A percentile compares a stretch with the other conserved stretches of the same genome.
phyloP scores from a whole-genome alignment of 2,329 filamentous ascomycete genomes.

The Penicillium sp. region DNA sequence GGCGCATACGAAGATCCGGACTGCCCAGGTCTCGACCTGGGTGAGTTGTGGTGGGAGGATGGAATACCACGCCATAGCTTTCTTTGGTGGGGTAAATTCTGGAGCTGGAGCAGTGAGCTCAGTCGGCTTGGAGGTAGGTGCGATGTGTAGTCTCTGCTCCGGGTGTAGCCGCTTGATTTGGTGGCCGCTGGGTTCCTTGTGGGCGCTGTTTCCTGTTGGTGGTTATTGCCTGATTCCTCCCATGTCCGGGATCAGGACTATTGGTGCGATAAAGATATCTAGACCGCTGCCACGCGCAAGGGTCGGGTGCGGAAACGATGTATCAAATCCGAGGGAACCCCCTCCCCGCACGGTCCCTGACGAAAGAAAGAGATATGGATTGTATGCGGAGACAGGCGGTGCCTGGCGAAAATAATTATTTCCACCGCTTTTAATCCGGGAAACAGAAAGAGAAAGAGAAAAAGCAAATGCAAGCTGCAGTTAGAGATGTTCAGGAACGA shows the following conservation, averaged over 20 bases:
- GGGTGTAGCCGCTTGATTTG: background rate
- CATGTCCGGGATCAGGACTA: background rate
- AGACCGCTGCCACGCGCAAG: background rate
- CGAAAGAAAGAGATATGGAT: constrained; percentile 63
- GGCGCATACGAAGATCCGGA: constrained; percentile 60
- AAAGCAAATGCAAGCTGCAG: background rate
- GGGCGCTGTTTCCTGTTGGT: background rate
- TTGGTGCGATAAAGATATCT: background rate
- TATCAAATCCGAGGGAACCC: background rate
- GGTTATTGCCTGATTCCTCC: background rate
- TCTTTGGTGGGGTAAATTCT: background rate
- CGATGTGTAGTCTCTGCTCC: background rate
- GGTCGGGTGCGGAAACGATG: background rate
- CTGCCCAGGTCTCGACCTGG: constrained; percentile 62
- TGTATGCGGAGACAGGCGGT: constrained; percentile 47
- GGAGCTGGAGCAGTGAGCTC: background rate
- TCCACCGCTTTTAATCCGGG: background rate
- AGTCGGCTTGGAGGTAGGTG: background rate
- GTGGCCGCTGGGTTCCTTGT: background rate
- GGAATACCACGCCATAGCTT: constrained; percentile 64
- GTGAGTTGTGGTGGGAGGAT: constrained; percentile 62
- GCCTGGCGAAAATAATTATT: background rate
- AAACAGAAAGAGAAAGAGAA: background rate
- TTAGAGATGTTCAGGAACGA: background rate
- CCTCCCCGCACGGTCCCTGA: constrained; percentile 13